phyloP scores from a whole-genome alignment of 768 basidiomycete species.

The Suillus ampliporus region DNA sequence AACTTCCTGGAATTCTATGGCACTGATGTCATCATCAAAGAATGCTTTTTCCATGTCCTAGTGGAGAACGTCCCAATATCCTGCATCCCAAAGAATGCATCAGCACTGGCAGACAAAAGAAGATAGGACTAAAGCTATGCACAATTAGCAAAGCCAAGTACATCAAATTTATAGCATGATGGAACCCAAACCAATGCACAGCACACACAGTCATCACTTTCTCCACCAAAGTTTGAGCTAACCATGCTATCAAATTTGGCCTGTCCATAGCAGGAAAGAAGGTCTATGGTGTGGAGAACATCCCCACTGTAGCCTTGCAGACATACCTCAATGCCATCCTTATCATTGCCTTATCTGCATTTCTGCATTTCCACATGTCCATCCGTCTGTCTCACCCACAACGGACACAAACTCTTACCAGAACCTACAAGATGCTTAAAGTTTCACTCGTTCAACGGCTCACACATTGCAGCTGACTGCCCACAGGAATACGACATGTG shows the following conservation, averaged over 20 bases:
- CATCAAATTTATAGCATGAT: slow-evolving; percentile 32
- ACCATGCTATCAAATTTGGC: slow-evolving; percentile 27
- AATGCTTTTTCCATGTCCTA: slow-evolving; percentile 14
- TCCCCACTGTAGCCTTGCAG: no score
- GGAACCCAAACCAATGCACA: slow-evolving; percentile 20
- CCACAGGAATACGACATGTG: slow-evolving; percentile 1
- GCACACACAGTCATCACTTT: slow-evolving; percentile 34
- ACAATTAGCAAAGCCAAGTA: slow-evolving; percentile 24
- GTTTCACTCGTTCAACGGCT: slow-evolving; percentile 12
- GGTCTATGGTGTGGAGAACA: no score
- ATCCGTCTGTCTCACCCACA: no score
- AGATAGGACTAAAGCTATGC: slow-evolving; percentile 12
- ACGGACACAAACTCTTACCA: slow-evolving; percentile 15
- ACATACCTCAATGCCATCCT: no score
- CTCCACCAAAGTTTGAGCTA: slow-evolving; percentile 24
- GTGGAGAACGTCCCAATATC: no score
- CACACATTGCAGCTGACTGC: slow-evolving; percentile 13
- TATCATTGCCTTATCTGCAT: no score
- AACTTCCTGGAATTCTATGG: slow-evolving; percentile 9
- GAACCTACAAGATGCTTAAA: slow-evolving; percentile 8
- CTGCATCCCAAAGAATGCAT: slow-evolving; percentile 16
- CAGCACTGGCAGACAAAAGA: not conserved
- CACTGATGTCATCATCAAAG: slow-evolving; percentile 10
- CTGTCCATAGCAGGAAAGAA: slow-evolving; percentile 22
- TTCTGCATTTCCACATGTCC: no score